Conservation (phyloP, 2,329 filamentous ascomycete species). For the Pyricularia pennisetigena region DNA sequence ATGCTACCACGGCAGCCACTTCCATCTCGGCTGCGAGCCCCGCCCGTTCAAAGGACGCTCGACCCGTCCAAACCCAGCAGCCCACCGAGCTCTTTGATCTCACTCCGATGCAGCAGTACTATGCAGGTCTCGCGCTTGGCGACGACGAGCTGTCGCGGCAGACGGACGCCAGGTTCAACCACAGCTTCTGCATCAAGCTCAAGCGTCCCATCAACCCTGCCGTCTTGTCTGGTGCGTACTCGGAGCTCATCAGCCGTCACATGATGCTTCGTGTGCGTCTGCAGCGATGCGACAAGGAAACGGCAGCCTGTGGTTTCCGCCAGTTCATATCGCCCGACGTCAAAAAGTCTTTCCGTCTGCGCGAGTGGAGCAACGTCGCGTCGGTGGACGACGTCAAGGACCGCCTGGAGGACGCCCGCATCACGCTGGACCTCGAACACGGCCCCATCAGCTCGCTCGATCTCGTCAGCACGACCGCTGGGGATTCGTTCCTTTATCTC, state of each 20-base stretch:
- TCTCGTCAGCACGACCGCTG: slow-evolving; percentile 34
- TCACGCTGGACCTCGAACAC: slow-evolving; percentile 33
- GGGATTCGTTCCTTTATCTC: slow-evolving; percentile 35
- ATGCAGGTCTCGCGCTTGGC: neutral
- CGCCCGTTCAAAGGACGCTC: neutral
- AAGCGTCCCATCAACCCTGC: neutral
- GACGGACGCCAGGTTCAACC: neutral
- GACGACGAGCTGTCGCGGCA: neutral
- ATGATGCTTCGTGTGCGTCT: neutral
- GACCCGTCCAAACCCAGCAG: neutral
- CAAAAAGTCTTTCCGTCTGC: slow-evolving; percentile 31
- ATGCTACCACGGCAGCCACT: neutral
- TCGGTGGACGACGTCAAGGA: slow-evolving; percentile 29
- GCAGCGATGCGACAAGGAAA: neutral
- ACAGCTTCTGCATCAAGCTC: neutral
- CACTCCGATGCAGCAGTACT: neutral
- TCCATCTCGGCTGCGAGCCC: neutral
- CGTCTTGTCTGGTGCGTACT: neutral
- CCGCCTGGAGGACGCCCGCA: slow-evolving; percentile 30
- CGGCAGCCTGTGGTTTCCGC: neutral
- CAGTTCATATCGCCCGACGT: slow-evolving; percentile 31
- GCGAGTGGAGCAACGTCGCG: slow-evolving; percentile 26
- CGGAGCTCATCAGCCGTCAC: neutral
- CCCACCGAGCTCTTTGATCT: neutral
- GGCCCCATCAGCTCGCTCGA: slow-evolving; percentile 40